Base-by-base conservation (phyloP, 306 rosid genomes). In the Cyamopsis tetragonoloba region DNA sequence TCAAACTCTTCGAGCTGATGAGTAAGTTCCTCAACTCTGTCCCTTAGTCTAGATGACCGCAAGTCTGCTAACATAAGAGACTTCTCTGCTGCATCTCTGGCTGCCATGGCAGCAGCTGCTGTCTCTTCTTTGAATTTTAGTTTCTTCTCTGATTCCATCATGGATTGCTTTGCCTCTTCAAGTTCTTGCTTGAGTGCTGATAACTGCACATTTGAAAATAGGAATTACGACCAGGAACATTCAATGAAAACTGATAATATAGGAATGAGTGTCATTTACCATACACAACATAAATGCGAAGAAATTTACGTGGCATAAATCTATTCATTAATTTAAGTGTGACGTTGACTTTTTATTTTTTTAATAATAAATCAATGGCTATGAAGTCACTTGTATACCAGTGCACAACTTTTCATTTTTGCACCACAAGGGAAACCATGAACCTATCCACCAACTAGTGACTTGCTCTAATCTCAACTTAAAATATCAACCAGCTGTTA, bases 21-120 rank as follows among this genome's bases (percentile, higher is more conserved):
- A 6, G 96, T 95, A 66, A 95, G 95, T 69, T 95, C 96, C 81
- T 95, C 99, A 58, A 90, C 74, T 79, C 95, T 85, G 31, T 90
- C 92, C 80, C 97, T 80, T 55, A 95, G 91, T 86, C 97, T 86
- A 3, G 99, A 78, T 8, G 96, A 95, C 81, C 99, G 88, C 43
- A 67, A 34, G 77, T 95, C 97, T 5, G 97, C 99, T 77, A 95
- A 66, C 80, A 31, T 88, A 48, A 95, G 79, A 48, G 97, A 95
- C 66, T 95, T 90, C 84, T 95, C 97, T 10, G 99, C 97, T 56
- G 99, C 99, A 82, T 95, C 96, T 88, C 97, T 91, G 42, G 99
- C 99, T 38, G 96, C 96, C 95, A 95, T 95, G 63, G 99, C 99
- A 72, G 99, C 99, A 56, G 82, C 71, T 50, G 97, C 89, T 3